These are phyloP conservation scores for Leccinellum rugosiceps DNA, from an alignment of 768 basidiomycete genomes.

Conservation along the genomic window DNA sequence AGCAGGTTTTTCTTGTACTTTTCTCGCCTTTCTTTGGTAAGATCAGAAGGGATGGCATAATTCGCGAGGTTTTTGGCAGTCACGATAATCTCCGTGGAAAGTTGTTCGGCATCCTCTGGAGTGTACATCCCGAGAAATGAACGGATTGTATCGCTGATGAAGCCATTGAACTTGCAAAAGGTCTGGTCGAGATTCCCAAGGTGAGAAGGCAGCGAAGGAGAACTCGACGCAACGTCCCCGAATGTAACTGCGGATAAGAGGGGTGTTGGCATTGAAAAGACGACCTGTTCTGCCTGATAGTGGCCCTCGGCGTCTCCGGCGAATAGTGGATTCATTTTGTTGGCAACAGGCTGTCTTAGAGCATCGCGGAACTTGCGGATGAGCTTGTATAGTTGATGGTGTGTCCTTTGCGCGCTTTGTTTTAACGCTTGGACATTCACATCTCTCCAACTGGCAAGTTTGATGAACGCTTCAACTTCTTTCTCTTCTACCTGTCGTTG, in stretches of 20 bases:
- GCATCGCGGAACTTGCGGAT: conserved; percentile 90
- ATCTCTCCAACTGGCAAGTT: conserved; percentile 98
- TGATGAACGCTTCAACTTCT: conserved; percentile 81
- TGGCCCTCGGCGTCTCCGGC: conserved; percentile 37
- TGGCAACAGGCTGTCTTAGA: conserved; percentile 65
- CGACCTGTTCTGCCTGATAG: conserved; percentile 7
- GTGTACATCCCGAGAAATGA: conserved; percentile 40
- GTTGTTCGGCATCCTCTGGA: conserved; percentile 46
- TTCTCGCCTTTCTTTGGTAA: conserved; percentile 47
- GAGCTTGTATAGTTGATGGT: conserved; percentile 86
- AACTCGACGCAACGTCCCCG: conserved; percentile 1
- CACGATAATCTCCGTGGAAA: conserved; percentile 61
- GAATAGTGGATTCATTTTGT: conserved; percentile 36
- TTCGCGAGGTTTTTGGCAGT: conserved; percentile 56
- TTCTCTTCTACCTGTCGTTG: conserved; percentile 68
- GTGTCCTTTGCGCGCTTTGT: conserved; percentile 86
- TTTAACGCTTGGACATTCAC: conserved; percentile 91
- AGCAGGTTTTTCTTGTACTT: conserved; percentile 72
- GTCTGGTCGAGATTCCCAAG: conserved; percentile 50
- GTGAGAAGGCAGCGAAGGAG: conserved; percentile 30
- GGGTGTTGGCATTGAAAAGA: neutral
- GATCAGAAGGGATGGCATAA: conserved; percentile 39
- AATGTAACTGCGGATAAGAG: neutral
- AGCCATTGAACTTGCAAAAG: conserved; percentile 44
- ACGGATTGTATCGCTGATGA: conserved; percentile 43